Base-by-base conservation (phyloP, 1,284 basidiomycete genomes). In the Cutaneotrichosporon dermatis region DNA sequence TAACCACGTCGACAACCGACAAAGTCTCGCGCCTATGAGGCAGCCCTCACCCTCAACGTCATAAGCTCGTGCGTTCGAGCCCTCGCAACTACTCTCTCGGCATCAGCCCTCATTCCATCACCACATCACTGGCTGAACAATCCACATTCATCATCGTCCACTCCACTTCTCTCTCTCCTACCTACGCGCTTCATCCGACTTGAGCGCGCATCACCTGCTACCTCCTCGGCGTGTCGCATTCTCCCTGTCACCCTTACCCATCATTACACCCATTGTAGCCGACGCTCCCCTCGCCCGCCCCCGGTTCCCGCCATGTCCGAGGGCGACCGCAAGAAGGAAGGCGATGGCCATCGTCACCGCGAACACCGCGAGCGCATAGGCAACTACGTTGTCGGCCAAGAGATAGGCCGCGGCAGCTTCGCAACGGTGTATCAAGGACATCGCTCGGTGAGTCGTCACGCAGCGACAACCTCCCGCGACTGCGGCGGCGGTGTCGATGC, bases 351-450 rank as follows among this genome's bases (percentile, higher is more conserved):
- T 54, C 42, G 42, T 10, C 41, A 54, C 41, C 52, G 57, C 37
- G 55, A 55, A 15, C 62, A 66, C 35, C 60, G 63, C 46, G 72
- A 73, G 45, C 65, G 77, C 57, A 70, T 81, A 63, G 82, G 82
- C 45, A 79, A 80, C 62, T 84, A 82, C 72, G 68, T 77, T 43
- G 71, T 84, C 39, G 79, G 77, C 2, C 69, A 74, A 33, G 83
- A 85, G 74, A 83, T 85, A 57, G 83, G 83, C 13, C 77, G 81
- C 57, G 95, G 95, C 40, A 93, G 90, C 74, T 99, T 99, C 78
- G 95, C 94, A 36, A 95, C 89, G 1, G 95, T 99, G 42, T 95
- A 92, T 79, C 89, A 89, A 66, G 96, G 92, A 25, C 90, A 92
- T 77, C 87, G 92, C 73, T 85, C 88, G 76, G 92, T 91, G 69